Percentiles rank a stretch among this genome's conserved stretches.
These are phyloP conservation scores for Aspergillus baeticus DNA, from an alignment of 495 filamentous ascomycete genomes.

Conservation along the genomic window DNA sequence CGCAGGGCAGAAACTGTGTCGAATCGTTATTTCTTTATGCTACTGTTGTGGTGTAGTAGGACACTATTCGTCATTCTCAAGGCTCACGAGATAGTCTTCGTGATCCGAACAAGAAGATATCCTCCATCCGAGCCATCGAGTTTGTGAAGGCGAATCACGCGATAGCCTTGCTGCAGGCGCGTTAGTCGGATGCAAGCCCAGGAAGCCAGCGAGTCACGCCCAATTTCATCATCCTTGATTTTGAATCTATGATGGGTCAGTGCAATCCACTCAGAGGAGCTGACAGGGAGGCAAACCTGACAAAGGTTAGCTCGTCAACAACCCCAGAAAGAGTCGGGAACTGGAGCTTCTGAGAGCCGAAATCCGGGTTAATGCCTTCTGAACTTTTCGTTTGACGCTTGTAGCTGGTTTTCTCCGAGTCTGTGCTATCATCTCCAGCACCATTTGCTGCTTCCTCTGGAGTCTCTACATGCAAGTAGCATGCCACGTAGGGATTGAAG, in stretches of 20 bases:
- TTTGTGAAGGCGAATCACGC: slow-evolving; percentile 73
- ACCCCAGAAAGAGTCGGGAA: slow-evolving; percentile 64
- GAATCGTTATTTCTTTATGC: too few relatives aligned
- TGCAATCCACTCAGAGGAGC: not conserved
- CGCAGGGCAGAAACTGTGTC: too few relatives aligned
- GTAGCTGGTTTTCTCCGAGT: slow-evolving; percentile 58
- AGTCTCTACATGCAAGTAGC: slow-evolving; percentile 77
- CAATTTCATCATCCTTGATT: slow-evolving; percentile 78
- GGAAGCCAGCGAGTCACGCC: slow-evolving; percentile 70
- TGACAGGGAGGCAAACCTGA: slow-evolving; percentile 54
- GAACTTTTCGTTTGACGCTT: slow-evolving; percentile 65
- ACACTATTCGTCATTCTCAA: not conserved
- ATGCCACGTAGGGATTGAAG: slow-evolving; percentile 78
- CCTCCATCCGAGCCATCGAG: slow-evolving; percentile 59
- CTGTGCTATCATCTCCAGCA: slow-evolving; percentile 41
- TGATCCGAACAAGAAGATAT: slow-evolving; percentile 66
- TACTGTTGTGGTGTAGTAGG: not conserved
- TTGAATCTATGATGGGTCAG: slow-evolving; percentile 61
- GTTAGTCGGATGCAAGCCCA: slow-evolving; percentile 90
- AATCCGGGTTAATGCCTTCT: slow-evolving; percentile 68
- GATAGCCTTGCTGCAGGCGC: slow-evolving; percentile 68
- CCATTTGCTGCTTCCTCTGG: slow-evolving; percentile 24
- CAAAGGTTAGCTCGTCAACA: slow-evolving; percentile 75
- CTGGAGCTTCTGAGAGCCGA: slow-evolving; percentile 58
- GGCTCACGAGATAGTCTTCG: slow-evolving; percentile 44